phyloP scores from a whole-genome alignment of 2,329 filamentous ascomycete genomes.

The Claviceps sp. region DNA sequence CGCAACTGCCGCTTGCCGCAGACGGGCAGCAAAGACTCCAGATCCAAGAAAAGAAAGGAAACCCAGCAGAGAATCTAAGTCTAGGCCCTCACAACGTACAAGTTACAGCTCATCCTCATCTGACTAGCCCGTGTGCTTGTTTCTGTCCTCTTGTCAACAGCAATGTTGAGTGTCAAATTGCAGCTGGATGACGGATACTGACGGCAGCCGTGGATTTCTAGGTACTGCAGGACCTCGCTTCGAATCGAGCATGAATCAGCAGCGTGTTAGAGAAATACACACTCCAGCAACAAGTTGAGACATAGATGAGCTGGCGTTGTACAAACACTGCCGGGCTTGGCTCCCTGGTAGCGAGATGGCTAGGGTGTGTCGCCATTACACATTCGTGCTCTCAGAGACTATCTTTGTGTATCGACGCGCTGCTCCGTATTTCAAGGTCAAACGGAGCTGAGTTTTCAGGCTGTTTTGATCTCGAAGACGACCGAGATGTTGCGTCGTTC shows the following conservation, averaged over 20 bases:
- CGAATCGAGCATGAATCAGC: neutral
- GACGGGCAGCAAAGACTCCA: no score
- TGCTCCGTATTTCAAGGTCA: neutral
- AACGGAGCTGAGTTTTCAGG: neutral
- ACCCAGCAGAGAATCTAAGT: neutral
- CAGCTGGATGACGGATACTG: neutral
- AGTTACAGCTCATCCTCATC: neutral
- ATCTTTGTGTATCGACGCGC: neutral
- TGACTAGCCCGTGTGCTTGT: neutral
- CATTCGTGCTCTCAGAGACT: neutral
- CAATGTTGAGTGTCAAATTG: neutral
- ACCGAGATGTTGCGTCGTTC: neutral
- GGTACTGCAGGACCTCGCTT: neutral
- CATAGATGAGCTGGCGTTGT: constrained; percentile 4
- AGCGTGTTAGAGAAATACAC: neutral
- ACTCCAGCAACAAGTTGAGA: constrained; percentile 1
- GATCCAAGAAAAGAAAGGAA: neutral
- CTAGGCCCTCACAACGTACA: neutral
- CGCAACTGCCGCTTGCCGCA: neutral
- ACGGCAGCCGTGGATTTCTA: neutral
- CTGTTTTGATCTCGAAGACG: neutral
- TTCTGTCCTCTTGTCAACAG: neutral
- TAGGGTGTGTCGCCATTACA: neutral
- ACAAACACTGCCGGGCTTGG: neutral
- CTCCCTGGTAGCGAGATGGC: constrained; percentile 1